phyloP scores from a whole-genome alignment of 140 eudicot species.

The Ambrosia hybrid region DNA sequence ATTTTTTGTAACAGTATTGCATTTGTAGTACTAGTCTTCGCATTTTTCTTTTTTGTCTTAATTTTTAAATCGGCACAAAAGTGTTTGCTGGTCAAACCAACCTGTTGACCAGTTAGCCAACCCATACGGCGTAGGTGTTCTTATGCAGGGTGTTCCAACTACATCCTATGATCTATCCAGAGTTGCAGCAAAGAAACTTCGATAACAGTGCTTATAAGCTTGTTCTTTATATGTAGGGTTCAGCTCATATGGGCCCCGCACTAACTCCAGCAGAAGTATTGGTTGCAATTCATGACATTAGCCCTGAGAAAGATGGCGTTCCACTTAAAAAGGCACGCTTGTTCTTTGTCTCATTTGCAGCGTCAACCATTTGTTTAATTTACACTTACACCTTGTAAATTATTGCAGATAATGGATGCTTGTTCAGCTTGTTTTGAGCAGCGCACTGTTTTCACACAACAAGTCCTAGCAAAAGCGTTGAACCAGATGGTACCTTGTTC shows the following conservation, averaged over 20 bases:
- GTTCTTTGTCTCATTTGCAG: background rate
- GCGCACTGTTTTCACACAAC: conserved; percentile 92
- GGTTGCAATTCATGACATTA: conserved; percentile 93
- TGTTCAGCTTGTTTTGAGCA: conserved; percentile 99
- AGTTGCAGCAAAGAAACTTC: too few species aligned
- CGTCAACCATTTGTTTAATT: background rate
- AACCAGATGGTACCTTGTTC: conserved; percentile 66
- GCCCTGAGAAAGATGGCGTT: conserved; percentile 83
- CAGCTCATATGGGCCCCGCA: conserved; percentile 97
- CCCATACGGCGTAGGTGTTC: too few species aligned
- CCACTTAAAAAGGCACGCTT: conserved; percentile 82
- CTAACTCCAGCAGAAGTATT: conserved; percentile 95
- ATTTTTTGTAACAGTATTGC: too few species aligned
- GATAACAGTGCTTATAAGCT: background rate
- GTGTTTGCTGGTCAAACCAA: too few species aligned
- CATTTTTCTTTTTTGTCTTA: too few species aligned
- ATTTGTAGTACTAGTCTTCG: too few species aligned
- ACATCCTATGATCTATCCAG: too few species aligned
- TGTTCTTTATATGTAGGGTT: conserved; percentile 54
- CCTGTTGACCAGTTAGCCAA: too few species aligned
- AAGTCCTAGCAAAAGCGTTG: conserved; percentile 88
- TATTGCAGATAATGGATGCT: conserved; percentile 81
- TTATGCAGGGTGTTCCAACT: too few species aligned
- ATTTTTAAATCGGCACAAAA: too few species aligned
- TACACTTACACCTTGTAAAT: background rate